Evolutionary conservation across 2,329 filamentous ascomycete species (phyloP), one percentile per base, ranked within the genome.

Genomic region (Apiospora arundinis): DNA sequence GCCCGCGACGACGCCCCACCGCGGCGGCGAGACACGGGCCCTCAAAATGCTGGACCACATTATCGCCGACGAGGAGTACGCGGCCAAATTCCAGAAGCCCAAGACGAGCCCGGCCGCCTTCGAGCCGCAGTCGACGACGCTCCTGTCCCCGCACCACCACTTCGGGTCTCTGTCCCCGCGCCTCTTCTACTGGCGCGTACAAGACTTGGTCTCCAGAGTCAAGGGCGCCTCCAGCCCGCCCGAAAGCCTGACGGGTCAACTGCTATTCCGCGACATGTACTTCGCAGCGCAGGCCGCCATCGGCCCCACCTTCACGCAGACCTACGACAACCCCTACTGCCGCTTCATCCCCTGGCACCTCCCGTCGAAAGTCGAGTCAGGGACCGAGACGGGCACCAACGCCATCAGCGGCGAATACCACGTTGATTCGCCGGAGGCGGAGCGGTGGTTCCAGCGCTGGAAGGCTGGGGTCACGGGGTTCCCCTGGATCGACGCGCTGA

Each of bases 261-360:
- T 95, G 1, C 83, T 94, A 14, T 95, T 95, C 79, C 87, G 93
- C 21, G 93, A 95, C 78, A 95, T 95, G 93, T 95, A 95, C 80
- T 95, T 95, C 75, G 92, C 88, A 18, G 92, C 92, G 0, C 92
- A 95, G 78, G 92, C 92, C 0, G 86, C 88, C 0, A 82, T 94
- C 1, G 92, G 92, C 0, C 84, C 87, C 44, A 76, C 83, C 0
- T 95, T 93, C 75, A 85, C 82, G 0, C 92, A 93, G 76, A 91
- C 91, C 0, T 83, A 88, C 67, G 87, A 88, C 46, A 95, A 95
- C 76, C 80, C 86, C 0, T 82, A 91, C 74, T 92, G 89, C 49
- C 87, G 92, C n/a, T 94, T 95, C 80, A 89, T 95, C 18, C 92
- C 92, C 4, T 95, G 93, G 93, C 92, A 94, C 77, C 82, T 95